phyloP scores from a whole-genome alignment of 1,284 basidiomycete genomes.

The Trichosporon asahii region DNA sequence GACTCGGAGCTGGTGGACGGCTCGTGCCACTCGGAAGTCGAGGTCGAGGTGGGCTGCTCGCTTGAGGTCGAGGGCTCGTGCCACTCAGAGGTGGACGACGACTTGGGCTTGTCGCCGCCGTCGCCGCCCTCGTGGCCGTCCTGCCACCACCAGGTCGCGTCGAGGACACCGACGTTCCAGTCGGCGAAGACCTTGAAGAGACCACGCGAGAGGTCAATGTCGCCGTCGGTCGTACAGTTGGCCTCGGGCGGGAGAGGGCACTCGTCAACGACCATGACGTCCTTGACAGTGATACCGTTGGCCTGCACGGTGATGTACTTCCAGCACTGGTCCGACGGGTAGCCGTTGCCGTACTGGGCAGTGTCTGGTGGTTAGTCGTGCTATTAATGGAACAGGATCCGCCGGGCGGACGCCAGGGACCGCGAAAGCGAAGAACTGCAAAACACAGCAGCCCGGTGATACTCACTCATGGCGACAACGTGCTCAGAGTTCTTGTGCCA shows the following conservation, averaged over 20 bases:
- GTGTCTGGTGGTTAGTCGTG: background rate
- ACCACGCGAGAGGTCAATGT: background rate
- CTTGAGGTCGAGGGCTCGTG: background rate
- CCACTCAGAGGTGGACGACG: background rate
- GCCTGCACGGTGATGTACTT: conserved; percentile 8
- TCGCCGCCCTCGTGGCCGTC: background rate
- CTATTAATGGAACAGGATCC: background rate
- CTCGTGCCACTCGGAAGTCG: background rate
- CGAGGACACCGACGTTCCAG: background rate
- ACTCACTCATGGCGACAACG: conserved; percentile 8
- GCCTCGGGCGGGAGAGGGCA: background rate
- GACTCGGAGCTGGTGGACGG: background rate
- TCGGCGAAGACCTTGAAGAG: background rate
- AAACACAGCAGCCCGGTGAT: background rate
- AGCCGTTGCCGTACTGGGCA: background rate
- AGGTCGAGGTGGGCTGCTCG: background rate
- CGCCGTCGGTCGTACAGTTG: background rate
- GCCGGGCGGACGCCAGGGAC: background rate
- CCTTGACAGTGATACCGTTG: background rate
- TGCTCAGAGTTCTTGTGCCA: conserved; percentile 3
- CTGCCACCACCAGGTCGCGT: conserved; percentile 4
- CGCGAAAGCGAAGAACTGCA: background rate
- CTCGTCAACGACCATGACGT: conserved; percentile 9
- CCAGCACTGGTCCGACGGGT: conserved; percentile 4
- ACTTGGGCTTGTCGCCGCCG: background rate